Evolutionary conservation across 129 eudicot genomes (phyloP).

Genomic region (Tagetes patula): DNA sequence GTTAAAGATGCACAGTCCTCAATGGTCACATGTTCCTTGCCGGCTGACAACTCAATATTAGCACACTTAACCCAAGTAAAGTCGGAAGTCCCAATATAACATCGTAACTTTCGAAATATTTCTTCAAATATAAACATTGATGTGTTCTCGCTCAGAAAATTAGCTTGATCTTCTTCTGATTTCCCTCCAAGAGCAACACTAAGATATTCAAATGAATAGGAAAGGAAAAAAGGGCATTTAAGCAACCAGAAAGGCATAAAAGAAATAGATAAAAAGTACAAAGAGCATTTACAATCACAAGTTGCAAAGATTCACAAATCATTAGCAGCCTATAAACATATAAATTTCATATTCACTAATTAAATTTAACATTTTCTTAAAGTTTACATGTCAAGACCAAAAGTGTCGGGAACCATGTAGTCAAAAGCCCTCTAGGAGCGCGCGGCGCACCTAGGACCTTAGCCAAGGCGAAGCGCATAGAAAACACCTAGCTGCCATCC

Average conservation of each 20-base stretch:
- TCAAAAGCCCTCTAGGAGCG: too few species aligned
- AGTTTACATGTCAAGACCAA: neutral
- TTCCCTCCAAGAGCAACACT: conserved; percentile 89
- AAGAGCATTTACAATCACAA: conserved; percentile 3
- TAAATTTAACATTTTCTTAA: neutral
- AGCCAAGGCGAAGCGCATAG: too few species aligned
- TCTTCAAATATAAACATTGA: conserved; percentile 54
- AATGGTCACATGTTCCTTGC: conserved; percentile 23
- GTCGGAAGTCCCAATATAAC: conserved; percentile 54
- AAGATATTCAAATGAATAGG: conserved; percentile 24
- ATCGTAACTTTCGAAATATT: conserved; percentile 40
- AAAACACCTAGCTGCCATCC: too few species aligned
- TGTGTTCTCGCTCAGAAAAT: conserved; percentile 56
- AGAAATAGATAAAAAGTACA: neutral
- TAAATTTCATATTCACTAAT: conserved; percentile 3
- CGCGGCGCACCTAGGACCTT: too few species aligned
- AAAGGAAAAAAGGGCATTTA: neutral
- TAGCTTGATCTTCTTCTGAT: conserved; percentile 44
- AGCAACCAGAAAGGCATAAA: neutral
- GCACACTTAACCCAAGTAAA: conserved; percentile 56
- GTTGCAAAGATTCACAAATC: conserved; percentile 8
- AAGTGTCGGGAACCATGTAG: neutral
- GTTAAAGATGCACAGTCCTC: conserved; percentile 29
- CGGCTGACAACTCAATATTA: conserved; percentile 36
- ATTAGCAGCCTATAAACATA: neutral